Evolutionary conservation across 176 grass and related monocot genomes (phyloP).

Genomic region (Triticum urartu): DNA sequence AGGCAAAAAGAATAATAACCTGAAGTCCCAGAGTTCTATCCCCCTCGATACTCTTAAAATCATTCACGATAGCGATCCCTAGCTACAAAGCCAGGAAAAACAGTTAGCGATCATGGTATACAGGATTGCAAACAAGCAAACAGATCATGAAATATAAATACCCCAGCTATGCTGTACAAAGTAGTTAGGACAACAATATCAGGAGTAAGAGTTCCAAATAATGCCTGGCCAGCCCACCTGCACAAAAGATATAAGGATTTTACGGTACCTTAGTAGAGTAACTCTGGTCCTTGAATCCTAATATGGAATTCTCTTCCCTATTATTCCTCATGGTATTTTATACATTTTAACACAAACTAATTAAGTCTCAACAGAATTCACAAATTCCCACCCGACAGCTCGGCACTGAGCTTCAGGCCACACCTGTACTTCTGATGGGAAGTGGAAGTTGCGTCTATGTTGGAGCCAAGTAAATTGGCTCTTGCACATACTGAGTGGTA

Average conservation of each 20-base stretch:
- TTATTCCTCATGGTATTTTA: background rate
- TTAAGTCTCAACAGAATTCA: slow-evolving; percentile 1
- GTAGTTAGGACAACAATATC: slow-evolving; percentile 88
- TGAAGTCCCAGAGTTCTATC: slow-evolving; percentile 68
- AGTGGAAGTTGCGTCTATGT: background rate
- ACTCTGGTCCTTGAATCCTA: background rate
- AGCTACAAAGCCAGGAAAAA: slow-evolving; percentile 40
- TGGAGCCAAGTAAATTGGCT: background rate
- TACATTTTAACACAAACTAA: background rate
- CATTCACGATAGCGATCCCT: slow-evolving; percentile 77
- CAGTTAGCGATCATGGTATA: slow-evolving; percentile 1
- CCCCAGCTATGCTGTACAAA: slow-evolving; percentile 91
- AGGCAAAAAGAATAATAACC: slow-evolving; percentile 40
- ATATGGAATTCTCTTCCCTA: background rate
- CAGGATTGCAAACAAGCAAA: slow-evolving; percentile 27
- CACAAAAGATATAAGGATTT: slow-evolving; percentile 19
- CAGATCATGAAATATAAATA: slow-evolving; percentile 36
- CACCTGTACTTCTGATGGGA: background rate
- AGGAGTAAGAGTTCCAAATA: slow-evolving; percentile 95
- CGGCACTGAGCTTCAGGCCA: background rate
- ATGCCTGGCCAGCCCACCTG: slow-evolving; percentile 96
- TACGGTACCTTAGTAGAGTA: background rate
- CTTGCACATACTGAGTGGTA: background rate
- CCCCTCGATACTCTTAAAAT: slow-evolving; percentile 79
- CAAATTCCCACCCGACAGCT: background rate